phyloP scores from a whole-genome alignment of 192 early-diverging fungal genomes.

The Coemansia sp. region DNA sequence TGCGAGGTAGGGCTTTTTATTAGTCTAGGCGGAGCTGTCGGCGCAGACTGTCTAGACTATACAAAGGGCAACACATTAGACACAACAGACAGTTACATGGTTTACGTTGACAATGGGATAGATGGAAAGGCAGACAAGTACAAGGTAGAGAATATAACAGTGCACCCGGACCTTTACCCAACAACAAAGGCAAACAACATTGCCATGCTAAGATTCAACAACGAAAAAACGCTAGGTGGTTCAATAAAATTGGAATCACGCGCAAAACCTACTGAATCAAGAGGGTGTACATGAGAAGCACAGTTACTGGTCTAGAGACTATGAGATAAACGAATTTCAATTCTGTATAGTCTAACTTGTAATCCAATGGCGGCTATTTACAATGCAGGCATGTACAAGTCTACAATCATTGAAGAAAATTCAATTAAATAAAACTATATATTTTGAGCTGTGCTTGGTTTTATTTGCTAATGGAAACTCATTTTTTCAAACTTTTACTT shows the following conservation, averaged over 20 bases:
- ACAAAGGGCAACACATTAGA: constrained; percentile 6
- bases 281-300: constrained; percentile 17
- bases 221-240: constrained; percentile 6
- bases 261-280: constrained; percentile 4
- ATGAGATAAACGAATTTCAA: constrained; percentile 17
- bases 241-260: constrained; percentile 11
- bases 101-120: constrained; percentile 7
- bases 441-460: no score
- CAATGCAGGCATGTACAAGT: constrained; percentile 7
- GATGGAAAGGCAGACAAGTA: not conserved
- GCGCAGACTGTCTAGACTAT: constrained; percentile 35
- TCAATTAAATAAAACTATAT: no score
- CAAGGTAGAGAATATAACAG: constrained; percentile 11
- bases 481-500: no score
- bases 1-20: constrained; percentile 28
- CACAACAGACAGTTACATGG: constrained; percentile 6
- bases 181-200: constrained; percentile 36
- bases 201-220: constrained; percentile 27
- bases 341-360: constrained; percentile 7
- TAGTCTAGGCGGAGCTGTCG: constrained; percentile 16
- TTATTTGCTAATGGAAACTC: no score
- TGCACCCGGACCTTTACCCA: constrained; percentile 26
- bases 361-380: constrained; percentile 16
- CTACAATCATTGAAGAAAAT: no score
- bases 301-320: constrained; percentile 4